These are phyloP conservation scores for Excoecaria agallocha DNA, from an alignment of 345 rosid species.

Conservation along the genomic window DNA sequence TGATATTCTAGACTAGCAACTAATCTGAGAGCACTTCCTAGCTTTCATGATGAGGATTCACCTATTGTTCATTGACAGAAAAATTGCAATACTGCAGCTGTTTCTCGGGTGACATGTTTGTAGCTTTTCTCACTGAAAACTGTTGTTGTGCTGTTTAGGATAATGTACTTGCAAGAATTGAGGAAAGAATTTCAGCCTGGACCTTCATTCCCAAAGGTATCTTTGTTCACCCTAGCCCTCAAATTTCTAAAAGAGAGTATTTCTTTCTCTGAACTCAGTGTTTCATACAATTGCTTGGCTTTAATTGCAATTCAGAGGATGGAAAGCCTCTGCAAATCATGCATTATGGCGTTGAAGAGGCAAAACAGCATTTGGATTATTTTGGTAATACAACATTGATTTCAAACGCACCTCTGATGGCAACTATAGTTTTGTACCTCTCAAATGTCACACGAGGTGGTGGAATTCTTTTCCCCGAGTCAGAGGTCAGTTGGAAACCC, in stretches of 20 bases:
- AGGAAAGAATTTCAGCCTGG: slow-evolving; percentile 83
- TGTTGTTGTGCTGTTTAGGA: slow-evolving; percentile 44
- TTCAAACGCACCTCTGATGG: slow-evolving; percentile 48
- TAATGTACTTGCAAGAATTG: slow-evolving; percentile 53
- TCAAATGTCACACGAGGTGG: slow-evolving; percentile 74
- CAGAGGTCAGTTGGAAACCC: slow-evolving; percentile 52
- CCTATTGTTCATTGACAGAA: not conserved
- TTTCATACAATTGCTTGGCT: slow-evolving; percentile 7
- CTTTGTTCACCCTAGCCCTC: not conserved
- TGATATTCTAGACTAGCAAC: not conserved
- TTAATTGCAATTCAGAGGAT: slow-evolving; percentile 44
- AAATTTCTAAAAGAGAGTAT: not conserved
- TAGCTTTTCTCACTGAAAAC: slow-evolving; percentile 6
- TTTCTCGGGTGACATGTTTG: not conserved
- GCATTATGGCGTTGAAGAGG: slow-evolving; percentile 50
- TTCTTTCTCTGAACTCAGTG: not conserved
- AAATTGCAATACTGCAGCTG: not conserved
- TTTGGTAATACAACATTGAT: slow-evolving; percentile 37
- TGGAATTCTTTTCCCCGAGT: slow-evolving; percentile 61
- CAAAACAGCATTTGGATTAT: slow-evolving; percentile 44
- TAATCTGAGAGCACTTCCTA: not conserved
- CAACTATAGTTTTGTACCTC: slow-evolving; percentile 69
- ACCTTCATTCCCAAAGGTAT: slow-evolving; percentile 81
- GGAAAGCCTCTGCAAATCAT: slow-evolving; percentile 47
- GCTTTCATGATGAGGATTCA: not conserved